Evolutionary conservation across 306 rosid genomes (phyloP), one percentile per base, ranked within the genome.

Genomic region (Crotalaria pallida): DNA sequence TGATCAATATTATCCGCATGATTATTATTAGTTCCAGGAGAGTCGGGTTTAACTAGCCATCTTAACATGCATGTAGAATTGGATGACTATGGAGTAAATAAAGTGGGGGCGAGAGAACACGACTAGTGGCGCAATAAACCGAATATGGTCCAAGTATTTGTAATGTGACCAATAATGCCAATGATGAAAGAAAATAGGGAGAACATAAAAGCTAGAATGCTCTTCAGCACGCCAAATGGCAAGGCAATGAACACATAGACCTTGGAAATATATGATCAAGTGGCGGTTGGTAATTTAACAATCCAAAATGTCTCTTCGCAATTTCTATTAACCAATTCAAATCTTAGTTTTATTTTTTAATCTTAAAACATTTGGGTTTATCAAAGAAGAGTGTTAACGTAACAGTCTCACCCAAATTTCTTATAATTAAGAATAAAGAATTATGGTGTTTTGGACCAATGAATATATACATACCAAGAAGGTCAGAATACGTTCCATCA

Each of bases 161-260:
- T 64, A 45, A 58, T 58, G 66, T 72, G 58, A 58, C 69, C 48
- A 13, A 19, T 50, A 13, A 19, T 50, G 31, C 16, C 18, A 8
- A 49, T 26, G 65, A 69, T 61, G 72, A 60, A 60, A 68, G 55
- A 51, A 56, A 24, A 34, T 29, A 4, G 44, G 33, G 34, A 67
- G 38, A 57, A 48, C 65, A 49, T 52, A 45, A 31, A 16, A 5
- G n/a, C 0, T 69, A 31, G 43, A 65, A 27, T 58, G 64, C 16
- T 49, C 41, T 72, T 49, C 19, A 27, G 67, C 69, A 77, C 49
- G 77, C 70, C 82, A 81, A 26, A 72, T 72, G 80, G 79, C 71
- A 57, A 18, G 6, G 33, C 2, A 59, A 61, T 65, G 45, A 36
- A 24, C 77, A 75, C 56, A 22, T 41, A 52, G 2, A 23, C 67